Evolutionary conservation across 2,329 filamentous ascomycete genomes (phyloP), one percentile per base, ranked within the genome.

Genomic region (Penicillium polonicum): DNA sequence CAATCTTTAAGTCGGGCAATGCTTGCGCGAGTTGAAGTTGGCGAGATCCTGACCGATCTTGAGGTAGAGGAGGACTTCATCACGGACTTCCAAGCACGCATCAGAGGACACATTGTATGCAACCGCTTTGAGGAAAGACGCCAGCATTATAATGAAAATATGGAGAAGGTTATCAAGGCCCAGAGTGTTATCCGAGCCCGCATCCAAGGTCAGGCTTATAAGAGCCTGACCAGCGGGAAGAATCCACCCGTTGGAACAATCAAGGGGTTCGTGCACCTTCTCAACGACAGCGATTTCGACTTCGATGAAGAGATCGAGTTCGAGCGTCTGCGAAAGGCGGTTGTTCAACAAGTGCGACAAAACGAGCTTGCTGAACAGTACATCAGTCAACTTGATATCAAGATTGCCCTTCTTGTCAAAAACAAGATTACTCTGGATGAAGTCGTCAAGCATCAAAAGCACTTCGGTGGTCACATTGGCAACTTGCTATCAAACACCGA

Each of bases 391-490:
- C 84, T 99, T 36, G 95, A 99, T 71, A 96, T 99, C 81, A 99
- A 99, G 79, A 99, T 99, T 73, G 94, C 94, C 1, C 84, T 99
- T 3, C 83, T 99, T 19, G 94, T 99, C 68, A 97, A 97, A 83
- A 99, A 99, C 84, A 99, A 99, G 77, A 99, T 99, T 70, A 97
- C 94, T 0, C 83, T 99, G 4, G 94, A 99, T 70, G 95, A 99
- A 76, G 94, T 99, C 29, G 90, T 99, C 55, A 91, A 92, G 68
- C 94, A 97, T 72, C 94, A 99, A 71, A 93, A 89, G 79, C 95
- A 96, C 73, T 97, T 94, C 68, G 94, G 94, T 55, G 92, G 93
- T 2, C 89, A 94, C 69, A 88, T 92, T 23, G 89, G 92, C 62
- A 90, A 86, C 59, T 83, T 97, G 31, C 81, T 99, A 48, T 90